Base-by-base conservation (phyloP, 169 alveolate species). In the Plasmodium inui region DNA sequence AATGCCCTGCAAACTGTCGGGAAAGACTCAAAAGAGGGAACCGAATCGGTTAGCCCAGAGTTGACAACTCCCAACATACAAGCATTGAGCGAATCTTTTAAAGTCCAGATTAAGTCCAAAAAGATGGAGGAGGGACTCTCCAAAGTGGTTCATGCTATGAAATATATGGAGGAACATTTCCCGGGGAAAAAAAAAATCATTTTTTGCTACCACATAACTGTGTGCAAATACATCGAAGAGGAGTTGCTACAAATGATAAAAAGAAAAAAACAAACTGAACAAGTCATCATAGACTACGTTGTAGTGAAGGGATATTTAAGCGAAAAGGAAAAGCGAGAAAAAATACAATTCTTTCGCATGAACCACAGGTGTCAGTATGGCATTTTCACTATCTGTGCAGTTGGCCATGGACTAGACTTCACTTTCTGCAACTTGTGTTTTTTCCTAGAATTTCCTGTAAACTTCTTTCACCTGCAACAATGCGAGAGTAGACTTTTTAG, bases 391-490 rank as follows among this genome's bases (percentile, higher is more conserved):
- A 84, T 84, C 32, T 84, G 93, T 26, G 28, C 93, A 12, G 84
- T 73, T 73, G 73, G 84, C 79, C 93, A 84, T 73, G 93, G 93
- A 7, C 39, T 84, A 72, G 93, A 84, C 78, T 84, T 84, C 84
- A 84, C 84, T 5, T 84, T 84, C 78, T 84, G 93, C 41, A 72
- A 84, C 70, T 84, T 84, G 57, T 84, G 93, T 22, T 84, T 84
- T 32, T 84, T 84, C 37, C 8, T 84, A 8, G 93, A 84, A 84
- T 84, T 84, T 6, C 93, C 93, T 44, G 76, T 84, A 5, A 73
- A 84, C 17, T 84, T 84, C 39, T 84, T 84, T 84, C 93, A 84
- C 78, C 39, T 84, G 1, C 93, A 84, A 73, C 93, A 84, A 73
- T 84, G 93, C n/a, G 93, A 84, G n/a, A 73, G 84, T 50, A 71